Evolutionary conservation across 2,329 filamentous ascomycete genomes (phyloP).

Genomic region (Fusarium solani-melongenae): DNA sequence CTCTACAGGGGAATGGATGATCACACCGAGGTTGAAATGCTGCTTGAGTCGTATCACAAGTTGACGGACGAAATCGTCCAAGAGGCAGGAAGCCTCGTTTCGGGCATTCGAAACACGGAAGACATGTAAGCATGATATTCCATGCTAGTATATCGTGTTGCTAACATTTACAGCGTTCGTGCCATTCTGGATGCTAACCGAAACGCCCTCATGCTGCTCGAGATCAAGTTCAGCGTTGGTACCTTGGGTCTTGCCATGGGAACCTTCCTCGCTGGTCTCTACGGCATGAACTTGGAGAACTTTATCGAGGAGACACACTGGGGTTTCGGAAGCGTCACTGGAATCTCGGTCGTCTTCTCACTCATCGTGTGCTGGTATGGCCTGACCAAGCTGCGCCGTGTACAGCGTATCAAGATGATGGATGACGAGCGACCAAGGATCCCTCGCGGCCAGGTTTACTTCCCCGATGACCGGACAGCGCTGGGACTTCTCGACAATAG

Average conservation of each 20-base stretch:
- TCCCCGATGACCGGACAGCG: constrained; percentile 50
- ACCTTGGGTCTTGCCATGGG: constrained; percentile 95
- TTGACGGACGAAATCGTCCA: constrained; percentile 98
- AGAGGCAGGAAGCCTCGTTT: constrained; percentile 91
- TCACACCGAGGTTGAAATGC: constrained; percentile 96
- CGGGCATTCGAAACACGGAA: constrained; percentile 95
- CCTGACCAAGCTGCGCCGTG: constrained; percentile 82
- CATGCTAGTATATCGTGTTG: background rate
- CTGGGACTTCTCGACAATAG: constrained; percentile 63
- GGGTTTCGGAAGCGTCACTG: constrained; percentile 83
- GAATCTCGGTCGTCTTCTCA: constrained; percentile 76
- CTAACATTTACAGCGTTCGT: constrained; percentile 73
- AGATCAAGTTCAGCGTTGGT: constrained; percentile 95
- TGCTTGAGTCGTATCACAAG: constrained; percentile 97
- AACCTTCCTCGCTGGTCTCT: constrained; percentile 97
- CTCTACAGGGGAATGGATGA: constrained; percentile 81
- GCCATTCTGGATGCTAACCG: constrained; percentile 98
- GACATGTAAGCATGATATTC: constrained; percentile 79
- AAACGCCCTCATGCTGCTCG: constrained; percentile 96
- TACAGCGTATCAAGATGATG: constrained; percentile 90
- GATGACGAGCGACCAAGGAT: constrained; percentile 54
- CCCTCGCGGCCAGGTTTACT: constrained; percentile 54
- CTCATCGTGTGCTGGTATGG: constrained; percentile 86
- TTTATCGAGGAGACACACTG: constrained; percentile 95
- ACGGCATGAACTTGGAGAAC: constrained; percentile 99